These are phyloP conservation scores for Sarocladiaceae sp. DNA, from an alignment of 2,329 filamentous ascomycete species.

Conservation along the genomic window DNA sequence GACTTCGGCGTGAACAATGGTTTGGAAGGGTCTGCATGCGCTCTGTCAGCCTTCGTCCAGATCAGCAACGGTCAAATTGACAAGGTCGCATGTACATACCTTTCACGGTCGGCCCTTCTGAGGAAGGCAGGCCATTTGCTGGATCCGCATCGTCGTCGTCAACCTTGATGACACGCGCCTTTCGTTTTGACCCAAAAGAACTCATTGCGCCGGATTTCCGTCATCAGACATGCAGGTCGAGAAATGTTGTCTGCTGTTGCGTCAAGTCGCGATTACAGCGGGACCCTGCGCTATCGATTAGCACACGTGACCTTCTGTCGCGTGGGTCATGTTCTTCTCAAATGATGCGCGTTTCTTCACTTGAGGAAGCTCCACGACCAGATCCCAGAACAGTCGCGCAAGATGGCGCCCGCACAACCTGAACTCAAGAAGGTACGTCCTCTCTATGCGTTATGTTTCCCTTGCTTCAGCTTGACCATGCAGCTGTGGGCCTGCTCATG, in stretches of 20 bases:
- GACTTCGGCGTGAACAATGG: slow-evolving; percentile 36
- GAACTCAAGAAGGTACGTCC: slow-evolving; percentile 87
- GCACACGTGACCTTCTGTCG: slow-evolving; percentile 1
- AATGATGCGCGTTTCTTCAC: slow-evolving; percentile 6
- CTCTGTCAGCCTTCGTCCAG: slow-evolving; percentile 27
- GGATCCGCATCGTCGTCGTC: slow-evolving; percentile 56
- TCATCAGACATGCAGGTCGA: no score
- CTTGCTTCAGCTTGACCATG: no score
- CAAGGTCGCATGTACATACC: slow-evolving; percentile 26
- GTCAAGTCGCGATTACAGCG: background rate
- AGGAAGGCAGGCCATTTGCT: slow-evolving; percentile 12
- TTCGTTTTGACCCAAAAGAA: slow-evolving; percentile 52
- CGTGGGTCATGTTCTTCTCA: slow-evolving; percentile 2
- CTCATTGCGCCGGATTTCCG: slow-evolving; percentile 35
- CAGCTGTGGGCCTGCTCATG: no score
- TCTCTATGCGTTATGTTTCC: background rate
- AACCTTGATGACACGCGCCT: slow-evolving; percentile 70
- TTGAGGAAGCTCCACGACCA: slow-evolving; percentile 12
- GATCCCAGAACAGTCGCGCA: slow-evolving; percentile 31
- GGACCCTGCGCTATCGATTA: slow-evolving; percentile 2
- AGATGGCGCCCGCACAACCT: slow-evolving; percentile 97
- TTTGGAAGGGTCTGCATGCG: slow-evolving; percentile 25
- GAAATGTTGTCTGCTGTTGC: background rate
- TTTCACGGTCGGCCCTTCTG: slow-evolving; percentile 21
- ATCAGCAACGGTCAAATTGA: slow-evolving; percentile 26